Conservation (phyloP, 805 yeast genomes). For the Saturnispora mendoncae region DNA sequence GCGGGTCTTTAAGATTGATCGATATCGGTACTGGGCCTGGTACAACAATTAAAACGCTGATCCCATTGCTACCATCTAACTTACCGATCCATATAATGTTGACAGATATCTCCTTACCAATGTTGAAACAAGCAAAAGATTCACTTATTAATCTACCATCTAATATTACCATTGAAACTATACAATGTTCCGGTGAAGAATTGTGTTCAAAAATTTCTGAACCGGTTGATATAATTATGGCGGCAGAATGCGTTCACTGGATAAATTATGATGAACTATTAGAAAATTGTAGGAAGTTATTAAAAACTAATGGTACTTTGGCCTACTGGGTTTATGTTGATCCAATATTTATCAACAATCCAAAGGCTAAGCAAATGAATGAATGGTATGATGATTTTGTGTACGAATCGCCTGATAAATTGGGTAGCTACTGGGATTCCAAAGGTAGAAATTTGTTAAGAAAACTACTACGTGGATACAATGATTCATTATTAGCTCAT, state of each 20-base stretch:
- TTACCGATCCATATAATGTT: conserved; percentile 29
- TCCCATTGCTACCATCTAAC: conserved; percentile 26
- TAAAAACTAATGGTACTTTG: conserved; percentile 38
- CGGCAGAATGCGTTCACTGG: conserved; percentile 91
- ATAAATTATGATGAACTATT: conserved; percentile 30
- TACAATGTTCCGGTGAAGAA: conserved; percentile 19
- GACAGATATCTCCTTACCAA: conserved; percentile 38
- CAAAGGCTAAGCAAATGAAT: conserved; percentile 25
- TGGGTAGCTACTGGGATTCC: conserved; percentile 78
- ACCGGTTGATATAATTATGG: conserved; percentile 52
- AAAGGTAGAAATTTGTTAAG: conserved; percentile 63
- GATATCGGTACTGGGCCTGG: conserved; percentile 60
- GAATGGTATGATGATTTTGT: conserved; percentile 36
- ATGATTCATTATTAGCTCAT: conserved; percentile 30
- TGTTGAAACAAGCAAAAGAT: conserved; percentile 38
- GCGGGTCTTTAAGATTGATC: conserved; percentile 14
- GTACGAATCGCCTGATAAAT: conserved; percentile 34
- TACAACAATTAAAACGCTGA: conserved; percentile 38
- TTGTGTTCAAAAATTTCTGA: conserved; percentile 16
- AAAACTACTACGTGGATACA: conserved; percentile 33
- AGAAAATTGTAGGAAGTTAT: conserved; percentile 28
- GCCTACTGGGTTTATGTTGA: conserved; percentile 78
- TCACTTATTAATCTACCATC: conserved; percentile 3
- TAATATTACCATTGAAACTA: neutral
- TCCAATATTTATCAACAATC: conserved; percentile 36